phyloP scores from a whole-genome alignment of 257 asterid genomes.

The Solanum appendiculatum region DNA sequence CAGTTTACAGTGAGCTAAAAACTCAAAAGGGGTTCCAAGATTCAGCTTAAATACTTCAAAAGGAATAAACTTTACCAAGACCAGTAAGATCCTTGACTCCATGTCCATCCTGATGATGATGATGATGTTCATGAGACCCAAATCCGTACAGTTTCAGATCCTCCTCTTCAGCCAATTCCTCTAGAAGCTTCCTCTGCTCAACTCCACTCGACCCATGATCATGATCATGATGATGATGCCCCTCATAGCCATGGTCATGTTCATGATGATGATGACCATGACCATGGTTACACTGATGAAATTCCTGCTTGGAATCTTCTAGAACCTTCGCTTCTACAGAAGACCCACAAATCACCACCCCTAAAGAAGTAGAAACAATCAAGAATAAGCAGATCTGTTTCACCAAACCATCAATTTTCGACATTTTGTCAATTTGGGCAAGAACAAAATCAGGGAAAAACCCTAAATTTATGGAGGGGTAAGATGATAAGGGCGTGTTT shows the following conservation, averaged over 20 bases:
- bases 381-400: conserved; percentile 9
- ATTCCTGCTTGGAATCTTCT: neutral
- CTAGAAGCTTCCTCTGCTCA: conserved; percentile 38
- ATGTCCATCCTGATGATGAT: conserved; percentile 15
- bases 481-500: conserved; percentile 11
- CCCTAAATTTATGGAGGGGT: neutral
- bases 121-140: conserved; percentile 19
- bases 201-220: conserved; percentile 18
- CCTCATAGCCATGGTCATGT: conserved; percentile 2
- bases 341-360: neutral
- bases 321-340: conserved; percentile 6
- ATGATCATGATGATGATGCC: conserved; percentile 9
- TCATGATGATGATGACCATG: conserved; percentile 22
- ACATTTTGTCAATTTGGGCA: neutral
- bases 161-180: conserved; percentile 95
- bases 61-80: conserved; percentile 27
- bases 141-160: conserved; percentile 61
- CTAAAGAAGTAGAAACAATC: neutral
- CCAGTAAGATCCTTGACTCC: conserved; percentile 46
- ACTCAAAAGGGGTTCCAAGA: neutral
- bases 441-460: neutral
- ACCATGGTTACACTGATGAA: conserved; percentile 55
- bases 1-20: neutral
- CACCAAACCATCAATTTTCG: neutral
- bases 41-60: neutral